A percentile compares a stretch with the other conserved stretches of the same genome.
Conservation (phyloP, 2,329 filamentous ascomycete species). For the Fusarium hostae region DNA sequence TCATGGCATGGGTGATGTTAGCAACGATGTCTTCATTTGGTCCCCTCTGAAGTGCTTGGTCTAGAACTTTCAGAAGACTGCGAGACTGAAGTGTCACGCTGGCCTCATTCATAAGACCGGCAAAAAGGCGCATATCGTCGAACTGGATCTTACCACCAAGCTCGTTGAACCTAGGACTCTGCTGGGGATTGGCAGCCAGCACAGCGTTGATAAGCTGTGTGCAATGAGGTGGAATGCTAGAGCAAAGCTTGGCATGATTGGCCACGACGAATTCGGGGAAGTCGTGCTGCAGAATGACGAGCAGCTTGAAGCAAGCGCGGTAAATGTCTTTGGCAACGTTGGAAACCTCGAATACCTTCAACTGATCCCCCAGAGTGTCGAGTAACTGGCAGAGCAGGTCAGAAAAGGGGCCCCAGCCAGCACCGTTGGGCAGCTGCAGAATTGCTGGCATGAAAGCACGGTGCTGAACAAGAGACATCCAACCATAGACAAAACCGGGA, state of each 20-base stretch:
- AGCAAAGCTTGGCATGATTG: constrained; percentile 84
- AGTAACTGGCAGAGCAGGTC: constrained; percentile 79
- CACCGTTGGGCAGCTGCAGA: constrained; percentile 72
- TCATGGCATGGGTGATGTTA: constrained; percentile 79
- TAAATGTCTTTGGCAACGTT: constrained; percentile 84
- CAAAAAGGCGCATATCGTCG: constrained; percentile 77
- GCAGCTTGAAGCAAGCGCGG: constrained; percentile 81
- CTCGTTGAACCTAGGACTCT: constrained; percentile 74
- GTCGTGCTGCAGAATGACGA: constrained; percentile 90
- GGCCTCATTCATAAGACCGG: constrained; percentile 73
- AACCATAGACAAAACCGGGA: constrained; percentile 85
- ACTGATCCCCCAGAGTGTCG: constrained; percentile 78
- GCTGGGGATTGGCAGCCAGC: constrained; percentile 82
- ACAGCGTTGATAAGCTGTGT: constrained; percentile 90
- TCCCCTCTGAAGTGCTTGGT: constrained; percentile 69
- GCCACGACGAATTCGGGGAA: constrained; percentile 93
- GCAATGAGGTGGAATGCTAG: constrained; percentile 83
- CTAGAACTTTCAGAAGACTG: constrained; percentile 69
- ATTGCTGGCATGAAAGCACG: constrained; percentile 84
- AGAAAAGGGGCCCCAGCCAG: constrained; percentile 81
- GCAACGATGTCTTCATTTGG: constrained; percentile 78
- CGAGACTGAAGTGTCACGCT: constrained; percentile 62
- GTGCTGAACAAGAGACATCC: constrained; percentile 85
- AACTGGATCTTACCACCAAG: constrained; percentile 78
- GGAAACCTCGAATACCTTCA: constrained; percentile 77